A percentile compares a stretch with the other conserved stretches of the same genome.
phyloP scores from a whole-genome alignment of 345 rosid species.

The Euphorbia pulcherrima region DNA sequence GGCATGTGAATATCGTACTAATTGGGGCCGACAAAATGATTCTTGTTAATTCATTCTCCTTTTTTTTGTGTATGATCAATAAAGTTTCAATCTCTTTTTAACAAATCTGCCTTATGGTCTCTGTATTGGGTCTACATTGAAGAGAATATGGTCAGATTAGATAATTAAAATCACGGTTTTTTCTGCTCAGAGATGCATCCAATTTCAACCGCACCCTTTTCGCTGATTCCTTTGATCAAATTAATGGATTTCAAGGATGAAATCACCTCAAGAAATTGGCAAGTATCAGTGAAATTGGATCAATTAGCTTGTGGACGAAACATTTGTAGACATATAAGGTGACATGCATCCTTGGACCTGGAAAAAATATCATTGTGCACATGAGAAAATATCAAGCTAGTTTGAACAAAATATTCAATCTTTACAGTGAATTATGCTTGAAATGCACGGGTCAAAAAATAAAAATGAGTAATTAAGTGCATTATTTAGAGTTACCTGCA shows the following conservation, averaged over 20 bases:
- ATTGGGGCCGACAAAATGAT: background rate
- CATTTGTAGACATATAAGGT: constrained; percentile 65
- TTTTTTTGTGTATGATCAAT: background rate
- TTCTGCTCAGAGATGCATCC: too few relatives aligned
- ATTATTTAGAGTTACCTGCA: constrained; percentile 62
- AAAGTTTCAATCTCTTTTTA: background rate
- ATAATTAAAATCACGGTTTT: too few relatives aligned
- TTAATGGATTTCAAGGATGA: too few relatives aligned
- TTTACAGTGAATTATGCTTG: background rate
- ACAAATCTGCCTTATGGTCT: background rate
- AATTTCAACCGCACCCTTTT: too few relatives aligned
- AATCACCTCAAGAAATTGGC: background rate
- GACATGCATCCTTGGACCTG: constrained; percentile 80
- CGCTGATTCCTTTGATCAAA: background rate
- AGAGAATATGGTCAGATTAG: too few relatives aligned
- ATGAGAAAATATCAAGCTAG: background rate
- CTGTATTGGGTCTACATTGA: background rate
- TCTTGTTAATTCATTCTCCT: background rate
- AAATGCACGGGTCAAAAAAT: background rate
- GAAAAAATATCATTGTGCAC: constrained; percentile 11
- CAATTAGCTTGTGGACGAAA: constrained; percentile 48
- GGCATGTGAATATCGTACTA: too few relatives aligned
- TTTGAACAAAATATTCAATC: background rate
- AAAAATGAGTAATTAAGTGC: background rate
- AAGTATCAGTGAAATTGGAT: background rate